phyloP scores from a whole-genome alignment of 192 early-diverging fungal genomes.

The Linnemannia hyalina region DNA sequence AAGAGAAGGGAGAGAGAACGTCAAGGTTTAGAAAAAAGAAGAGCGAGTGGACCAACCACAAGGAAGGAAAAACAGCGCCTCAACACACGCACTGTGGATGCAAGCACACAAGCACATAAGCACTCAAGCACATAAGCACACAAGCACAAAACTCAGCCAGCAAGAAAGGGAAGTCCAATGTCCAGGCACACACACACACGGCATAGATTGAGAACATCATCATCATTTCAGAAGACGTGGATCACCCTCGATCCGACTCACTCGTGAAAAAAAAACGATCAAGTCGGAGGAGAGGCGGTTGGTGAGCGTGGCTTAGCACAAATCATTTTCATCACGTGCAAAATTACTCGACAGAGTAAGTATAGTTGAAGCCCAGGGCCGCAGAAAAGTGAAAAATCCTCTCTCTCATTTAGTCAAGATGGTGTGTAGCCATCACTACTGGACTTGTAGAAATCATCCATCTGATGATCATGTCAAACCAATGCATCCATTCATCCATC shows the following conservation, averaged over 20 bases:
- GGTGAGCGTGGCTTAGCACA: not conserved
- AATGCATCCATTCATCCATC: slow-evolving; percentile 40
- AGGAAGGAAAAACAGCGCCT: not conserved
- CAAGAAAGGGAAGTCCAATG: not conserved
- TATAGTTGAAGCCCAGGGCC: not conserved
- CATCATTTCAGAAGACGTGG: not conserved
- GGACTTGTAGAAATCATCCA: not conserved
- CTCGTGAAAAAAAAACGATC: not conserved
- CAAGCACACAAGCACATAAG: not conserved
- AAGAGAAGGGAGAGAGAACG: not conserved
- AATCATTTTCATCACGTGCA: not conserved
- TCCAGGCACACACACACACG: not conserved
- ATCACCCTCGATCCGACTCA: not conserved
- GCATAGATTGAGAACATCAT: no score
- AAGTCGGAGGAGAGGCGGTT: not conserved
- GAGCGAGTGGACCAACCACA: not conserved
- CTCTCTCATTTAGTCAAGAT: slow-evolving; percentile 16
- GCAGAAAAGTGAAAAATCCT: slow-evolving; percentile 5
- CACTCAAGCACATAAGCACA: no score
- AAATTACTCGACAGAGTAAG: not conserved
- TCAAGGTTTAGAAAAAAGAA: not conserved
- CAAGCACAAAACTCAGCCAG: not conserved
- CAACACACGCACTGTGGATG: not conserved
- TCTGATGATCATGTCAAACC: not conserved
- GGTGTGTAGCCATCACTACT: not conserved